Evolutionary conservation across 257 asterid species (phyloP), one percentile per base, ranked within the genome.

Genomic region (Jasminum sambac): DNA sequence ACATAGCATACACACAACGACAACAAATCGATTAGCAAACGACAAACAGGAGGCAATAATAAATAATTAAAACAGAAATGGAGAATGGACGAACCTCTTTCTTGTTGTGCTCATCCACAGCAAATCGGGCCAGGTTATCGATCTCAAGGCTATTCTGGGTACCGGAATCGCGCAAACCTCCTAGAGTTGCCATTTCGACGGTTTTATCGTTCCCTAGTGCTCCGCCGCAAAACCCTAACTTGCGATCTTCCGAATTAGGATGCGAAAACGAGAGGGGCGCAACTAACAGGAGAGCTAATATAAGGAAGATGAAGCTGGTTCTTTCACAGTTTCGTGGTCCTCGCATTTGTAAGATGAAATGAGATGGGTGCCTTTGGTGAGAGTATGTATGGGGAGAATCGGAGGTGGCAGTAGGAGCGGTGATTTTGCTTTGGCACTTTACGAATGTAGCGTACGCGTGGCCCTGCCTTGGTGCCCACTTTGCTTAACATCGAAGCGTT

Each of bases 61-160:
- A 30, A 23, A 37, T 3, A 25, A 43, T 46, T 46, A 34, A 63
- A 44, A 25, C 57, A 52, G 6, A 9, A 78, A 64, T 14, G 11
- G 5, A 36, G 34, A 44, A 24, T 39, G 14, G 50, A 64, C 16
- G 25, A 34, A 85, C 96, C 89, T 92, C 84, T 43, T 88, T 88
- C 73, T 61, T 74, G 80, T 92, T 92, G 80, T 92, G 95, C 70
- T 88, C 84, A 1, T 86, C 83, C 5, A 92, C 84, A 3, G 98
- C 98, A 70, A 89, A 92, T 66, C 72, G 86, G 42, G 96, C 95
- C 58, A 92, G 89, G 76, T 67, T 73, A 13, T 86, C 83, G 81
- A 81, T 57, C 72, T 88, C 89, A 12, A 25, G 34, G 63, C 69
- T 71, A 10, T 74, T 78, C 66, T 71, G 74, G 58, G 86, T 43